Conservation (phyloP, 2,329 filamentous ascomycete genomes). For the Curvularia lunata region DNA sequence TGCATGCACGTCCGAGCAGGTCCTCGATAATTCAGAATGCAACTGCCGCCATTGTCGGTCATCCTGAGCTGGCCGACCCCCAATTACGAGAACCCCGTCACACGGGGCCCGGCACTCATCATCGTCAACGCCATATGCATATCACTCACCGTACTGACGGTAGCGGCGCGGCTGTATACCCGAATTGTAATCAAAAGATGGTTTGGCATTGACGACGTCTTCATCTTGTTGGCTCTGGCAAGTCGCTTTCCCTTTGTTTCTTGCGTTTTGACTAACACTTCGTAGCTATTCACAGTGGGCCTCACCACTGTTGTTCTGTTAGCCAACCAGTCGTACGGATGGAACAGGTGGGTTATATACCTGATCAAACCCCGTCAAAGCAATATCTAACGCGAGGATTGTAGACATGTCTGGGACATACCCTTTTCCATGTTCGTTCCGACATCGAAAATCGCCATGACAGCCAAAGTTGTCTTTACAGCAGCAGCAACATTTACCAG, state of each 20-base stretch:
- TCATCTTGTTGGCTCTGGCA: conserved; percentile 52
- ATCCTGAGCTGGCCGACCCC: conserved; percentile 48
- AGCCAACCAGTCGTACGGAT: conserved; percentile 52
- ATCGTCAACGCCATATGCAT: conserved; percentile 51
- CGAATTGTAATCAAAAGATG: conserved; percentile 51
- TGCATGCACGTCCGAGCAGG: conserved; percentile 8
- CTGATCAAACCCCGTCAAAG: accelerated
- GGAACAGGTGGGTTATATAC: conserved; percentile 30
- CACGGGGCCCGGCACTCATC: conserved; percentile 49
- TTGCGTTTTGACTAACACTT: conserved; percentile 9
- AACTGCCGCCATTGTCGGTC: conserved; percentile 39
- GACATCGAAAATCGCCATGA: conserved; percentile 49
- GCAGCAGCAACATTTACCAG: conserved; percentile 53
- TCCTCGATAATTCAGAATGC: conserved; percentile 29
- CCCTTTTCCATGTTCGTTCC: conserved; percentile 31
- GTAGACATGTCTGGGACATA: conserved; percentile 54
- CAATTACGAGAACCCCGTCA: conserved; percentile 50
- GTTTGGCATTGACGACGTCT: conserved; percentile 53
- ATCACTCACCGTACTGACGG: conserved; percentile 44
- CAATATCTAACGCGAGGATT: neutral
- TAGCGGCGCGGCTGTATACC: conserved; percentile 50
- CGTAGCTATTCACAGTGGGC: conserved; percentile 47
- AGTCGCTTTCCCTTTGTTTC: neutral
- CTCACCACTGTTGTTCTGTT: conserved; percentile 50
- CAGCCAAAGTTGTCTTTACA: conserved; percentile 52